These are phyloP conservation scores for Penicillium hordei DNA, from an alignment of 2,329 filamentous ascomycete genomes.

Conservation along the genomic window DNA sequence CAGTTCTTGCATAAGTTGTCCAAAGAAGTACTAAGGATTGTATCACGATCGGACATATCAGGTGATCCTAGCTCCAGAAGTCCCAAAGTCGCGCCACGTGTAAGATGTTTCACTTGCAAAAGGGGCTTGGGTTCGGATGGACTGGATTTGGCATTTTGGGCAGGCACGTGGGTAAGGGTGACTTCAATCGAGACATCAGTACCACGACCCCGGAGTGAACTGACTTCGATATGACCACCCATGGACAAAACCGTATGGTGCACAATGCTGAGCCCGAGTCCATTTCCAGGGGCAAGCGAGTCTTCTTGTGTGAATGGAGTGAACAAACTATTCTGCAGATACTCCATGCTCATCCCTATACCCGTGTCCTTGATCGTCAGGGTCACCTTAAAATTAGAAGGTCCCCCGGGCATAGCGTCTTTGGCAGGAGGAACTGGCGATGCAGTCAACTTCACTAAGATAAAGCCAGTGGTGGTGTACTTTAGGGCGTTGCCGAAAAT, in stretches of 20 bases:
- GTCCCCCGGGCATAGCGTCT: background rate
- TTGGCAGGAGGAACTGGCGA: background rate
- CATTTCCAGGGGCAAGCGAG: slow-evolving; percentile 19
- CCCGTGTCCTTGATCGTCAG: slow-evolving; percentile 32
- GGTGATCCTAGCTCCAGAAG: background rate
- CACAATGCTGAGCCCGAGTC: slow-evolving; percentile 54
- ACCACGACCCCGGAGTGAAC: background rate
- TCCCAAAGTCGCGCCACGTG: background rate
- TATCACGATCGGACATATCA: background rate
- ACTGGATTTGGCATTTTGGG: background rate
- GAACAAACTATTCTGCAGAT: slow-evolving; percentile 20
- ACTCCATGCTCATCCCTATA: slow-evolving; percentile 29
- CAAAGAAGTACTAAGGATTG: background rate
- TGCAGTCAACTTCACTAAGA: slow-evolving; percentile 20
- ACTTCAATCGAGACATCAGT: slow-evolving; percentile 5
- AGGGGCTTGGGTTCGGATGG: background rate
- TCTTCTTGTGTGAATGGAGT: slow-evolving; percentile 24
- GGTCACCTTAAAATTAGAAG: slow-evolving; percentile 26
- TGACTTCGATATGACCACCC: slow-evolving; percentile 29
- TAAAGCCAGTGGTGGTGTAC: slow-evolving; percentile 46
- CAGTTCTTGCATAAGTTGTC: slow-evolving; percentile 10
- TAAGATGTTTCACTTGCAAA: background rate
- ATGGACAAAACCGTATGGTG: slow-evolving; percentile 37
- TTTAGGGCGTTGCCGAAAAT: slow-evolving; percentile 52
- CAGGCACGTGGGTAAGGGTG: background rate